Evolutionary conservation across 2,329 filamentous ascomycete genomes (phyloP), one percentile per base, ranked within the genome.

Genomic region (Berkeleyomyces rouxiae): DNA sequence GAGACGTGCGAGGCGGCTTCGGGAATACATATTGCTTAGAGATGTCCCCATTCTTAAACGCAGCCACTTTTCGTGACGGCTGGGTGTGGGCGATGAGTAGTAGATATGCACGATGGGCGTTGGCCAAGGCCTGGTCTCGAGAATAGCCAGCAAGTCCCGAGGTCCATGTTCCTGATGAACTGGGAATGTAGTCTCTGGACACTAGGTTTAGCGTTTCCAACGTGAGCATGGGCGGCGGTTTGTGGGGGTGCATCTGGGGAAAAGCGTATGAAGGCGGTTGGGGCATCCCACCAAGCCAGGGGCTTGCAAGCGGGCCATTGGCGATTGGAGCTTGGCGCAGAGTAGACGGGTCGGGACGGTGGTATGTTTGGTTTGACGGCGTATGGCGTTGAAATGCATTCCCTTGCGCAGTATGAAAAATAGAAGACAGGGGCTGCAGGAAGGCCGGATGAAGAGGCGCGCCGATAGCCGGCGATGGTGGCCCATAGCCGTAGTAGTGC

Each of bases 391-490:
- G 43, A 13, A 46, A 59, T 11, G 60, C 11, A 61, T 46, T n/a
- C 16, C 36, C 49, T 31, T 55, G 51, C 23, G 23, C 23, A 7
- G 51, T 31, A 55, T 55, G 39, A 11, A 53, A 31, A 37, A 61
- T 49, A 10, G 46, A 60, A 7, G 47, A 44, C 7, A 64, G 43
- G n/a, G 55, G 55, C 13, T 62, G 63, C 5, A 64, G 16, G 13
- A 64, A 39, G 10, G 57, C 53, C 6, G 63, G 37, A 49, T 64
- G 60, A 59, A 62, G 57, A 11, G 63, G 63, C 9, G 63, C 63
- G 4, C 63, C 63, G 40, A 64, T 64, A 4, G 63, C 63, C 16
- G 63, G 63, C 31, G 63, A 64, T 36, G 63, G 63, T 23, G 63
- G 63, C 3, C 63, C 63, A 60, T 64, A 62, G 23, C 63, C 63